phyloP scores from a whole-genome alignment of 2,329 filamentous ascomycete genomes.

The Macrophomina pseudophaseolina region DNA sequence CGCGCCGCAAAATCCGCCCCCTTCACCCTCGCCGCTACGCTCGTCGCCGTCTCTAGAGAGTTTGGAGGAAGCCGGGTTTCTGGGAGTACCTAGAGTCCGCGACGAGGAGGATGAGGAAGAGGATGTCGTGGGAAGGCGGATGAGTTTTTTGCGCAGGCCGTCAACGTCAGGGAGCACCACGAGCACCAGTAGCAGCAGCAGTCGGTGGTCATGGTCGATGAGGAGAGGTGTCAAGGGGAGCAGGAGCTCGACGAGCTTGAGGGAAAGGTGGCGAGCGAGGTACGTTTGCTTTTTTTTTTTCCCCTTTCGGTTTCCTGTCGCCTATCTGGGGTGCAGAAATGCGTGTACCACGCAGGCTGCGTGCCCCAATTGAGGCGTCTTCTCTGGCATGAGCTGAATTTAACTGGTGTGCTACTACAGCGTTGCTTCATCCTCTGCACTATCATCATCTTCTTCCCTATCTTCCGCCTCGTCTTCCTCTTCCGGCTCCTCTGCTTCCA shows the following conservation, averaged over 20 bases:
- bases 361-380: background rate
- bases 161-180: background rate
- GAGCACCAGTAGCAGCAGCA: background rate
- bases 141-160: background rate
- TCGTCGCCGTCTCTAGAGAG: background rate
- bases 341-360: background rate
- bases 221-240: background rate
- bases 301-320: background rate
- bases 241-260: background rate
- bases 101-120: background rate
- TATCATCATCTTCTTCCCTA: background rate
- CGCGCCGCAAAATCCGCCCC: background rate
- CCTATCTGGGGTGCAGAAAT: background rate
- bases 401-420: background rate
- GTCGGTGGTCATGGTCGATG: slow-evolving; percentile 2
- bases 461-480: background rate
- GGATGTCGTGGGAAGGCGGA: background rate
- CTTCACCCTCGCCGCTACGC: background rate
- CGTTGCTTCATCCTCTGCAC: background rate
- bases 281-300: background rate
- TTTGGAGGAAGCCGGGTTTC: background rate
- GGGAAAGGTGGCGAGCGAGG: slow-evolving; percentile 6
- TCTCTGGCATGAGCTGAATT: background rate
- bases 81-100: background rate
- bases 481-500: background rate